phyloP scores from a whole-genome alignment of 1,284 basidiomycete species.

The Takashimella tepidaria region DNA sequence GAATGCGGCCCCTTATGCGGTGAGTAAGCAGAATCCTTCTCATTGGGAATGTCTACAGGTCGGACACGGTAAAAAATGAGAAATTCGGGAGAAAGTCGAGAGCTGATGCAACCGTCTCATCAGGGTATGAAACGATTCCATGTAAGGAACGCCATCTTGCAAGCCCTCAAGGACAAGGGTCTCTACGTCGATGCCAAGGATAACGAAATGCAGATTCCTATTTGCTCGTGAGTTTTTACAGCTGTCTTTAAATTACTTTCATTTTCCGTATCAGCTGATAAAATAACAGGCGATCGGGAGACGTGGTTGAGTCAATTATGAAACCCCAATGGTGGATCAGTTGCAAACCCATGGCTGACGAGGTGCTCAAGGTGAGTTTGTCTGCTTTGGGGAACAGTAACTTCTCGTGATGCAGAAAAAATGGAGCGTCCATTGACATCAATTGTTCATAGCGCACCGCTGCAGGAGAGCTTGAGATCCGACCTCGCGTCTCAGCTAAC shows the following conservation, averaged over 20 bases:
- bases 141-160: constrained; percentile 76
- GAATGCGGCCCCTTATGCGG: constrained; percentile 79
- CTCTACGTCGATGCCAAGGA: constrained; percentile 89
- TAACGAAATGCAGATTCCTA: constrained; percentile 90
- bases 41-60: constrained; percentile 96
- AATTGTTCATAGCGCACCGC: constrained; percentile 77
- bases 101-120: no score
- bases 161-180: constrained; percentile 78
- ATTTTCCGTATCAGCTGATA: constrained; percentile 5
- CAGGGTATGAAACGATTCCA: constrained; percentile 98
- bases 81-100: constrained; percentile 76
- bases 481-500: constrained; percentile 77
- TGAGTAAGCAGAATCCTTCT: no score
- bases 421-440: constrained; percentile 4
- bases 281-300: constrained; percentile 78
- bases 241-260: not conserved
- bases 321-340: constrained; percentile 99
- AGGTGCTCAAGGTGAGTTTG: constrained; percentile 67
- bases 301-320: constrained; percentile 90
- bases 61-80: constrained; percentile 74
- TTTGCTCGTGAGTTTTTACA: no score
- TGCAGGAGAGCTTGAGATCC: constrained; percentile 77
- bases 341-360: constrained; percentile 86
- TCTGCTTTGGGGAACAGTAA: not conserved
- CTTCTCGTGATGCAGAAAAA: no score